A percentile compares a stretch with the other conserved stretches of the same genome.
These are phyloP conservation scores for Rhodosporidiobolus sp. DNA, from an alignment of 768 basidiomycete species.

Conservation along the genomic window DNA sequence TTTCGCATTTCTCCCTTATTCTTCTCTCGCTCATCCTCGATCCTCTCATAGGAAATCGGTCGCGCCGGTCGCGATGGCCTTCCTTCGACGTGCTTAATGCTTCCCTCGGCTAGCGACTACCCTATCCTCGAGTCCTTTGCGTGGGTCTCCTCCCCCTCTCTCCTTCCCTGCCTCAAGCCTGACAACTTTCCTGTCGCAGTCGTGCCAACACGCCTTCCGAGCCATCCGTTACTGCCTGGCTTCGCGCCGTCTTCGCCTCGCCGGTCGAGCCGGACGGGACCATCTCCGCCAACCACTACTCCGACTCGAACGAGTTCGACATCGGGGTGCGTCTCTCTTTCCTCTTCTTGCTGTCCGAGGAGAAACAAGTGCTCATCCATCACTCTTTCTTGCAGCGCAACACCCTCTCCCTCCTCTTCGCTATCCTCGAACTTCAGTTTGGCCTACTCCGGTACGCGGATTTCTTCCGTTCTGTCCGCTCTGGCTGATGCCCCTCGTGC, in stretches of 20 bases:
- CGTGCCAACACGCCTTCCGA: constrained; percentile 56
- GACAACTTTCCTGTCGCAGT: constrained; percentile 12
- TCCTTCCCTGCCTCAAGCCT: background rate
- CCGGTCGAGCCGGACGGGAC: constrained; percentile 31
- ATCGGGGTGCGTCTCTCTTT: constrained; percentile 48
- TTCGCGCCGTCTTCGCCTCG: constrained; percentile 31
- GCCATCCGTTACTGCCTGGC: constrained; percentile 40
- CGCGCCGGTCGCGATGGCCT: constrained; percentile 88
- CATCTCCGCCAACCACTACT: constrained; percentile 32
- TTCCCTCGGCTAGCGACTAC: constrained; percentile 53
- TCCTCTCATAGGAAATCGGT: constrained; percentile 77
- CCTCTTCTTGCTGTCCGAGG: too few relatives aligned
- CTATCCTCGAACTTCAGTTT: constrained; percentile 56
- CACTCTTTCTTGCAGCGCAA: constrained; percentile 47
- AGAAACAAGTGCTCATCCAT: too few relatives aligned
- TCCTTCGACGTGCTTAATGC: constrained; percentile 55
- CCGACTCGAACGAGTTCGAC: constrained; percentile 46
- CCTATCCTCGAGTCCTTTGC: constrained; percentile 56
- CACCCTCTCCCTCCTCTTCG: constrained; percentile 54
- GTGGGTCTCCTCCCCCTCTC: background rate
- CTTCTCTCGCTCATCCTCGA: constrained; percentile 75
- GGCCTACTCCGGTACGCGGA: constrained; percentile 49
- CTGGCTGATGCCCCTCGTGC: too few relatives aligned
- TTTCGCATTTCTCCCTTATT: constrained; percentile 4
- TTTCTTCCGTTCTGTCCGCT: too few relatives aligned